Conservation (phyloP, 2,329 filamentous ascomycete species). For the Orbilia quercus region DNA sequence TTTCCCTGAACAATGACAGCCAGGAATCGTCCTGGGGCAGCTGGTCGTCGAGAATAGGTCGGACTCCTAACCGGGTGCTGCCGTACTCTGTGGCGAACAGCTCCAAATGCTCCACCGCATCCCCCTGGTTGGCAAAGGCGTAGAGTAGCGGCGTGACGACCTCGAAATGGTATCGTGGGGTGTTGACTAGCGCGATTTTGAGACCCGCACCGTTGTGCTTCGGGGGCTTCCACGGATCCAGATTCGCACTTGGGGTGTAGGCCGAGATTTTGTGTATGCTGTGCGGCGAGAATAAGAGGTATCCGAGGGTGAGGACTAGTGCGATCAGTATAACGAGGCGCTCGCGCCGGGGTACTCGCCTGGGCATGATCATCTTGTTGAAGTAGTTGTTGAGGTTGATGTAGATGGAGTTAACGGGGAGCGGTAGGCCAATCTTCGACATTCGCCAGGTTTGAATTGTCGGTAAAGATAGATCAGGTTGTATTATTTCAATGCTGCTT, state of each 20-base stretch:
- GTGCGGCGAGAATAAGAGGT: constrained; percentile 30
- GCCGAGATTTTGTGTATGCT: constrained; percentile 13
- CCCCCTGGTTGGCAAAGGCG: constrained; percentile 50
- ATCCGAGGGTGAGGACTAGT: constrained; percentile 9
- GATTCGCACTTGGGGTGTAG: constrained; percentile 20
- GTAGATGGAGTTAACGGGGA: background rate
- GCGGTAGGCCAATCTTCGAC: constrained; percentile 16
- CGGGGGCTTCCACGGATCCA: constrained; percentile 47
- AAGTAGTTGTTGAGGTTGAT: background rate
- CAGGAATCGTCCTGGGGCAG: constrained; percentile 43
- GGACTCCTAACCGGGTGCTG: constrained; percentile 49
- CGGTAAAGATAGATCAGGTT: background rate
- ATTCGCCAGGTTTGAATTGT: constrained; percentile 3
- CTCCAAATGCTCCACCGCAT: constrained; percentile 46
- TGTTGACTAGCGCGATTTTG: constrained; percentile 54
- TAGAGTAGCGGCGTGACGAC: constrained; percentile 51
- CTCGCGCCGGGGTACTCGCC: constrained; percentile 35
- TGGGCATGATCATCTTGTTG: constrained; percentile 34
- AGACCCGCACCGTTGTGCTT: constrained; percentile 48
- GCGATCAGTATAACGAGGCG: constrained; percentile 40
- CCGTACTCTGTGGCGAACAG: constrained; percentile 54
- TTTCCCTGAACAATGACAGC: constrained; percentile 13
- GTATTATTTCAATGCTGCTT: too few relatives aligned
- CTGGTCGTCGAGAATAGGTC: constrained; percentile 51
- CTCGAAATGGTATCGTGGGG: constrained; percentile 54